phyloP scores from a whole-genome alignment of 2,329 filamentous ascomycete species.

The Tolypocladium nubicola region DNA sequence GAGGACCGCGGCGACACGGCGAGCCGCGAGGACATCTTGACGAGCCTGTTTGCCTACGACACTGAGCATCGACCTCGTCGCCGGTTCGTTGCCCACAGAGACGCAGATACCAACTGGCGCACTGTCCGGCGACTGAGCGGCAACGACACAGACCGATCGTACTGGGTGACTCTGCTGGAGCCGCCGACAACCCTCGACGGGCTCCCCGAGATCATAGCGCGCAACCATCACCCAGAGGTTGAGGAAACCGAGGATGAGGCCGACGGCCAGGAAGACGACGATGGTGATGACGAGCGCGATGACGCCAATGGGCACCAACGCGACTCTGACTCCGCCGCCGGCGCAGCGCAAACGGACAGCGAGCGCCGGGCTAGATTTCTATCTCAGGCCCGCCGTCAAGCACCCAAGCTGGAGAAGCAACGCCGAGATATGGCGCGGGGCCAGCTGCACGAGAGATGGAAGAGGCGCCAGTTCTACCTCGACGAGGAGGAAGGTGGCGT shows the following conservation, averaged over 20 bases:
- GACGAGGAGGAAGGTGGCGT: constrained; percentile 72
- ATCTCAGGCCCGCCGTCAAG: constrained; percentile 22
- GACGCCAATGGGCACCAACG: constrained; percentile 12
- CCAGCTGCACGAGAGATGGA: constrained; percentile 62
- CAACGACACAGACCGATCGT: constrained; percentile 24
- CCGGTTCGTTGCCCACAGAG: constrained; percentile 16
- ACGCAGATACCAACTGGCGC: constrained; percentile 24
- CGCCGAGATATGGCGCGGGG: constrained; percentile 34
- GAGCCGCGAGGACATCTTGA: constrained; percentile 50
- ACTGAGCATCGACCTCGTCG: constrained; percentile 17
- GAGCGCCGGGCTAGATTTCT: constrained; percentile 28
- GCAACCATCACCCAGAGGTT: constrained; percentile 14
- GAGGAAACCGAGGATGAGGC: constrained; percentile 14
- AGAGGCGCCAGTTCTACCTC: constrained; percentile 67
- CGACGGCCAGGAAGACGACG: constrained; percentile 15
- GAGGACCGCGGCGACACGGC: constrained; percentile 50
- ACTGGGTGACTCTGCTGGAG: constrained; percentile 33
- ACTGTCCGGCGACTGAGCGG: constrained; percentile 19
- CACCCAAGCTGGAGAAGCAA: constrained; percentile 27
- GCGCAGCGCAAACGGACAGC: constrained; percentile 21
- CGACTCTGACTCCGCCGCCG: background rate
- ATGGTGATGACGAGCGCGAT: constrained; percentile 10
- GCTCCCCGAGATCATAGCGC: constrained; percentile 27
- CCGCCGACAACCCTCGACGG: constrained; percentile 33
- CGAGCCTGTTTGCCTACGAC: constrained; percentile 35